Base-by-base conservation (phyloP, 805 yeast genomes). In the Saturnispora sekii region DNA sequence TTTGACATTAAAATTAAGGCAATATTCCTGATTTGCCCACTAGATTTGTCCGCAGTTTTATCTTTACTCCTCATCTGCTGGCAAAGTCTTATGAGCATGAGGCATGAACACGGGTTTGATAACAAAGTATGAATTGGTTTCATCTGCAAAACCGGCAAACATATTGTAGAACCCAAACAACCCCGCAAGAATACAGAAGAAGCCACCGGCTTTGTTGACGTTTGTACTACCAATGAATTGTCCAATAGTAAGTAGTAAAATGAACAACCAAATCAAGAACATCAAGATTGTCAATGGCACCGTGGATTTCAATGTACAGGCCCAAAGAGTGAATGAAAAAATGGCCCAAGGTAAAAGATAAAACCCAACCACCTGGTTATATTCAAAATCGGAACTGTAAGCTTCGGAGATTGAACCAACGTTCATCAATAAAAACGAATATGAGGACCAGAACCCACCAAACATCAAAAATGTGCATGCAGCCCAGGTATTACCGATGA, bases 381-480 rank as follows among this genome's bases (percentile, higher is more conserved):
- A 66, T 34, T 66, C 73, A 4, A 60, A 58, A 3, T 59, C 55
- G 10, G 66, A 58, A 10, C 52, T 3, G 48, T 74, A 75, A 1
- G 70, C 62, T 1, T 62, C 59, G 1, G 58, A 47, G 26, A 73
- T 65, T 1, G 69, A 72, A 52, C 74, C 74, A 5, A 67, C 58
- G 35, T 67, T 67, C 48, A 72, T 67, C 44, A 66, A 56, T 6
- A 75, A 61, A 44, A 71, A 69, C 3, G 74, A 73, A 53, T 66
- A 75, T 3, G 73, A 63, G 43, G 72, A 59, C 74, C 78, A 76
- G 55, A 76, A 76, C 1, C 77, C 74, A 18, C 80, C 81, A 60
- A 69, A 76, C 56, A 72, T 68, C 26, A 68, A 60, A 41, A 76
- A 66, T 1, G 76, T 74, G 37, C 77, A 69, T 33, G 70, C 71